Percentiles rank a stretch among this genome's conserved stretches.
phyloP scores from a whole-genome alignment of 2,329 filamentous ascomycete genomes.

The Aspergillus uvarum region DNA sequence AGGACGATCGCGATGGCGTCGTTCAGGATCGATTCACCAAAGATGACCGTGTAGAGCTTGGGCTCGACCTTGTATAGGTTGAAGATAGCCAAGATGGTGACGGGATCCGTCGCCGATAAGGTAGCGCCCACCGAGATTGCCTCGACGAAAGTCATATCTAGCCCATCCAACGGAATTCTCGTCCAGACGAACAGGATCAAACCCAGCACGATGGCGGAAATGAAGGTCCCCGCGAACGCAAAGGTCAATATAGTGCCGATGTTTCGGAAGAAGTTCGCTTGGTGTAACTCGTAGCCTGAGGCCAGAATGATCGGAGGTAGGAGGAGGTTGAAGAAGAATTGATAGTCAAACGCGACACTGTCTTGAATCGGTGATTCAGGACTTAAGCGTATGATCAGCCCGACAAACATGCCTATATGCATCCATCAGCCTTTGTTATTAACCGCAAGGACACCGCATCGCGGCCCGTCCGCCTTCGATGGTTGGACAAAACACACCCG shows the following conservation, averaged over 20 bases:
- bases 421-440: constrained; percentile 13
- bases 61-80: constrained; percentile 99
- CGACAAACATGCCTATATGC: constrained; percentile 82
- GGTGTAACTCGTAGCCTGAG: constrained; percentile 94
- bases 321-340: constrained; percentile 98
- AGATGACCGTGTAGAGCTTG: constrained; percentile 97
- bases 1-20: constrained; percentile 98
- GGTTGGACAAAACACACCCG: constrained; percentile 56
- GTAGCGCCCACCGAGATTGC: constrained; percentile 96
- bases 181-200: constrained; percentile 87
- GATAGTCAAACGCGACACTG: constrained; percentile 94
- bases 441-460: background rate
- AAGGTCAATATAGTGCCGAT: constrained; percentile 97
- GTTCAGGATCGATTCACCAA: constrained; percentile 96
- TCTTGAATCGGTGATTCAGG: constrained; percentile 81
- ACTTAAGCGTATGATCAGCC: constrained; percentile 79
- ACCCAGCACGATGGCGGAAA: constrained; percentile 93
- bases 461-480: background rate
- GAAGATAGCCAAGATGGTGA: constrained; percentile 97
- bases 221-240: constrained; percentile 93
- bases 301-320: constrained; percentile 98
- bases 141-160: constrained; percentile 88
- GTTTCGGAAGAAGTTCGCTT: constrained; percentile 98
- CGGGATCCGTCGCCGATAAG: constrained; percentile 92
- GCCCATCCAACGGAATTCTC: constrained; percentile 76